Percentiles rank a stretch among this genome's conserved stretches.
phyloP scores from a whole-genome alignment of 2,329 filamentous ascomycete species.

The Domatiomyces catenatus region DNA sequence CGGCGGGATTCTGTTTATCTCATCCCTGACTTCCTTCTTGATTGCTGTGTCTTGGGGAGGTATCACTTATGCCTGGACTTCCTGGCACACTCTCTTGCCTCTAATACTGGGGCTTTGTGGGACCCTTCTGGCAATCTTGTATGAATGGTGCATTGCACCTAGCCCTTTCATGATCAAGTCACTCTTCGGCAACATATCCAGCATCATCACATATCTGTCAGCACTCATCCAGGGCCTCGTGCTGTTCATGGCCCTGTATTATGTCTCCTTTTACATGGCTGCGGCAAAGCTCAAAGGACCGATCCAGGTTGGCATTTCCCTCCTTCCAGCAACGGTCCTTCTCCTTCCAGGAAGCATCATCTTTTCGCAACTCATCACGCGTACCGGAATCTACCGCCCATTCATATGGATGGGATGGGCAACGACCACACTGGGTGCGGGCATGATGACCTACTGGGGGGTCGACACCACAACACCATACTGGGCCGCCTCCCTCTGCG shows the following conservation, averaged over 20 bases:
- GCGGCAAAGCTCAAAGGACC: conserved; percentile 22
- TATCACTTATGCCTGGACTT: conserved; percentile 24
- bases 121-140: conserved; percentile 22
- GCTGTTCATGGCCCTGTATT: conserved; percentile 30
- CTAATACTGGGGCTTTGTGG: conserved; percentile 23
- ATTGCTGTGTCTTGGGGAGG: conserved; percentile 32
- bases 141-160: conserved; percentile 22
- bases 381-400: conserved; percentile 26
- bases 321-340: conserved; percentile 23
- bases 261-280: conserved; percentile 28
- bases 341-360: conserved; percentile 20
- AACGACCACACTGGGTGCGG: conserved; percentile 23
- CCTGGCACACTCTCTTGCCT: conserved; percentile 26
- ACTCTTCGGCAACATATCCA: conserved; percentile 24
- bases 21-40: conserved; percentile 25
- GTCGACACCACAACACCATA: conserved; percentile 20
- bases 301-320: conserved; percentile 24
- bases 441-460: conserved; percentile 25
- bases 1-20: conserved; percentile 26
- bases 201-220: conserved; percentile 26
- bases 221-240: conserved; percentile 30
- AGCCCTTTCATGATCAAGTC: conserved; percentile 25
- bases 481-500: conserved; percentile 25
- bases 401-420: conserved; percentile 30
- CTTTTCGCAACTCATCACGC: conserved; percentile 21